A percentile compares a stretch with the other conserved stretches of the same genome.
Evolutionary conservation across 257 asterid species (phyloP).

Genomic region (Nicotiana undulata): DNA sequence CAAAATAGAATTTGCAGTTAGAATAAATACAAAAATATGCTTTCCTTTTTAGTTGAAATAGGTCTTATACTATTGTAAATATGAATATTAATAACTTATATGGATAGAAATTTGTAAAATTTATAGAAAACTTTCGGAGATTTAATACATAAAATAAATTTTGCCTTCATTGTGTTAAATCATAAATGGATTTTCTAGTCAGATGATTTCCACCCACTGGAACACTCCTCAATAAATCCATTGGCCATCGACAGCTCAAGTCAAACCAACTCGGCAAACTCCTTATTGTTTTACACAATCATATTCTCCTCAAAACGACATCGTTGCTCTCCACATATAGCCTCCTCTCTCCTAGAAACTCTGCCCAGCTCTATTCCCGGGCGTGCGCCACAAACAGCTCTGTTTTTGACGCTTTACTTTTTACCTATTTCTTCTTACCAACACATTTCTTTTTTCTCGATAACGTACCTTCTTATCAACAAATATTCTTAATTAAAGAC

Average conservation of each 20-base stretch:
- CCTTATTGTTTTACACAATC: background rate
- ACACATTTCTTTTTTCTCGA: background rate
- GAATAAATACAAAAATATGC: too few species aligned
- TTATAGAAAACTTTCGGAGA: too few species aligned
- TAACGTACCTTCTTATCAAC: background rate
- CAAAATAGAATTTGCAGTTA: too few species aligned
- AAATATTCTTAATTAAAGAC: background rate
- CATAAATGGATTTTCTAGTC: background rate
- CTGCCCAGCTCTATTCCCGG: background rate
- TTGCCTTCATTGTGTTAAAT: too few species aligned
- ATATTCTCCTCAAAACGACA: background rate
- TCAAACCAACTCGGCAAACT: background rate
- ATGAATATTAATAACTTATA: too few species aligned
- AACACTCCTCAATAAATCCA: background rate
- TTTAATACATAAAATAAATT: too few species aligned
- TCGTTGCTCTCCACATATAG: background rate
- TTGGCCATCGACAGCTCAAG: background rate
- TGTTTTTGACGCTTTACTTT: background rate
- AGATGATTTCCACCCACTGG: background rate
- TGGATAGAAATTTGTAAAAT: too few species aligned
- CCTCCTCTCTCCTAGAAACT: background rate
- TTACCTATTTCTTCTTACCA: background rate
- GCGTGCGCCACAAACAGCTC: background rate
- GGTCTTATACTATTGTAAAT: too few species aligned
- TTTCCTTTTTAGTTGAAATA: too few species aligned